Conservation (phyloP, 2,329 filamentous ascomycete species). For the Epichloe typhina region DNA sequence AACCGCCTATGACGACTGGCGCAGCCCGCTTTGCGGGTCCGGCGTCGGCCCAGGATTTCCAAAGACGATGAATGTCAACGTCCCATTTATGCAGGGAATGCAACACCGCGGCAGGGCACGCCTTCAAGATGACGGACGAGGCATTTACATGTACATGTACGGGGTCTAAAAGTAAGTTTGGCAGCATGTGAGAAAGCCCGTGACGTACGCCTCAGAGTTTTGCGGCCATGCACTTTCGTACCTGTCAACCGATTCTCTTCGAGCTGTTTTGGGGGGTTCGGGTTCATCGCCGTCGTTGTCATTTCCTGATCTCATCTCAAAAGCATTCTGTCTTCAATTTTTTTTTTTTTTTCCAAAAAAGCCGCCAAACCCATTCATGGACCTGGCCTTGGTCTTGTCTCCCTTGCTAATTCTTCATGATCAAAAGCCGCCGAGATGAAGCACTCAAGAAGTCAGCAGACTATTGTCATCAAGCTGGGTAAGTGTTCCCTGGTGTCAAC, state of each 20-base stretch:
- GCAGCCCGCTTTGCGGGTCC: constrained; percentile 4
- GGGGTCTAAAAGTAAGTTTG: constrained; percentile 6
- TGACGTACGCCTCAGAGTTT: constrained; percentile 1
- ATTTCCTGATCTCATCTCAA: neutral
- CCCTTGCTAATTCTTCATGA: constrained; percentile 4
- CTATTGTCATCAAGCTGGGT: constrained; percentile 80
- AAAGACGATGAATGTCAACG: constrained; percentile 4
- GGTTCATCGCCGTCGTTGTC: constrained; percentile 2
- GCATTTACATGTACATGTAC: constrained; percentile 10
- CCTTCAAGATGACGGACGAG: constrained; percentile 9
- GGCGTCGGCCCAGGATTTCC: constrained; percentile 2
- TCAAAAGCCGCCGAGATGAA: constrained; percentile 45
- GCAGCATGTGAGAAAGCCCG: constrained; percentile 1
- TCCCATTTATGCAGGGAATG: neutral
- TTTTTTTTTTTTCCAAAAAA: neutral
- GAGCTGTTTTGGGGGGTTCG: neutral
- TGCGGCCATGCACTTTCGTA: neutral
- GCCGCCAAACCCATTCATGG: constrained; percentile 1
- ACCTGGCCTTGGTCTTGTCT: neutral
- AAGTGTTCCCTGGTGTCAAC: constrained; percentile 17
- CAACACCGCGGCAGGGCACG: constrained; percentile 4
- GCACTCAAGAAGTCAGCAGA: constrained; percentile 31
- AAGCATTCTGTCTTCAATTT: constrained; percentile 2
- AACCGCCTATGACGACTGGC: constrained; percentile 1
- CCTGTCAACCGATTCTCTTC: neutral